A percentile compares a stretch with the other conserved stretches of the same genome.
These are phyloP conservation scores for Hypoxylon fragiforme DNA, from an alignment of 495 filamentous ascomycete species.

Conservation along the genomic window DNA sequence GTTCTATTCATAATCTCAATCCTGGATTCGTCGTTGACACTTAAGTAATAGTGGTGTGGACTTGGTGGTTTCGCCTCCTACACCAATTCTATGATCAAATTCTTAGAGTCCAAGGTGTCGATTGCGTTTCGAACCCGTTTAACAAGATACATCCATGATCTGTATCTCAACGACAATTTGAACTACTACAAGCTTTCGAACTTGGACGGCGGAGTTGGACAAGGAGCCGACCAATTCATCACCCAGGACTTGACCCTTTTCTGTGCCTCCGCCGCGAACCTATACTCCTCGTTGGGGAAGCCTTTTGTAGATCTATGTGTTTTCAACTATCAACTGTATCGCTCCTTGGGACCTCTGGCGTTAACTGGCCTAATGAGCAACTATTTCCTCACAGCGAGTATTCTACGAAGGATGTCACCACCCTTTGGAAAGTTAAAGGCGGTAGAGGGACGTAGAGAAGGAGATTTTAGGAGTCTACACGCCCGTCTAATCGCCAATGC, in stretches of 20 bases:
- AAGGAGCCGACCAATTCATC: conserved; percentile 94
- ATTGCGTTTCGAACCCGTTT: conserved; percentile 97
- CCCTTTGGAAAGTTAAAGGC: conserved; percentile 97
- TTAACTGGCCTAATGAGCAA: conserved; percentile 83
- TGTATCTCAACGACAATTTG: conserved; percentile 90
- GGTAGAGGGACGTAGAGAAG: conserved; percentile 89
- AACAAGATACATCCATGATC: conserved; percentile 95
- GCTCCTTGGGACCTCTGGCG: conserved; percentile 86
- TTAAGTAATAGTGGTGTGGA: conserved; percentile 53
- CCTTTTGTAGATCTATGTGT: conserved; percentile 93
- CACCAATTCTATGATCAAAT: conserved; percentile 97
- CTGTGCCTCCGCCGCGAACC: conserved; percentile 85
- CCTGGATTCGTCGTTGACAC: conserved; percentile 6
- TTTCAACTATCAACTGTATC: conserved; percentile 96
- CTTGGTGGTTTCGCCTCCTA: conserved; percentile 76
- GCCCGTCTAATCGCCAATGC: conserved; percentile 93
- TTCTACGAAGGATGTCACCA: conserved; percentile 83
- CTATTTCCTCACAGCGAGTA: conserved; percentile 88
- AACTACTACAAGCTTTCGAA: conserved; percentile 97
- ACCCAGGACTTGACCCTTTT: conserved; percentile 96
- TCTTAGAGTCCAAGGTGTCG: conserved; percentile 94
- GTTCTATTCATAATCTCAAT: not conserved
- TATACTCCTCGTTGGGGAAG: conserved; percentile 96
- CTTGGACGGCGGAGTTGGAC: conserved; percentile 88
- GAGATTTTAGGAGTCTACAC: conserved; percentile 89